phyloP scores from a whole-genome alignment of 176 grass and related monocot species.

The Avena atlantica region DNA sequence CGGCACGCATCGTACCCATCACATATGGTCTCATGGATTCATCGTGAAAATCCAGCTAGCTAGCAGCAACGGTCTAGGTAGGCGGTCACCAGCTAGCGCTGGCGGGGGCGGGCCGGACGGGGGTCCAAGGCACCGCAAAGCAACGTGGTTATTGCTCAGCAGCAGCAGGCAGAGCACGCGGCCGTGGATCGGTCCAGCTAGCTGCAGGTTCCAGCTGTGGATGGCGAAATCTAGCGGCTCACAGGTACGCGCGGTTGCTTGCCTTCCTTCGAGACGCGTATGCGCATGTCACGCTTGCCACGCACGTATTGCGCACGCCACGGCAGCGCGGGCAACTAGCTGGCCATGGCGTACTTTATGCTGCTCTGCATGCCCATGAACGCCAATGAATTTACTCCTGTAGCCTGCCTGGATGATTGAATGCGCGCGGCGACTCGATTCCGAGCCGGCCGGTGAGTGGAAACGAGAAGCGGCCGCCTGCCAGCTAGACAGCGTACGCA shows the following conservation, averaged over 20 bases:
- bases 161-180: not conserved
- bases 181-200: not conserved
- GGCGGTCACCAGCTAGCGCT: not conserved
- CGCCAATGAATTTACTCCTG: too few relatives aligned
- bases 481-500: too few relatives aligned
- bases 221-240: not conserved
- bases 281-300: not conserved
- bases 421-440: not conserved
- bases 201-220: not conserved
- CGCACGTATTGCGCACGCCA: not conserved
- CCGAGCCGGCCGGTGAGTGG: too few relatives aligned
- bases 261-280: not conserved
- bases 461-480: too few relatives aligned
- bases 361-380: too few relatives aligned
- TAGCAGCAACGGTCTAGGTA: not conserved
- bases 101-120: too few relatives aligned
- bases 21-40: not conserved
- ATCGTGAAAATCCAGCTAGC: not conserved
- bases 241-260: not conserved
- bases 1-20: not conserved
- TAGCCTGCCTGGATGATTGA: not conserved
- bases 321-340: too few relatives aligned
- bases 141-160: not conserved
- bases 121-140: not conserved
- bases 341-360: too few relatives aligned